Percentiles rank a stretch among this genome's conserved stretches.
Evolutionary conservation across 2,329 filamentous ascomycete species (phyloP).

Genomic region (Colletotrichum caudatum): DNA sequence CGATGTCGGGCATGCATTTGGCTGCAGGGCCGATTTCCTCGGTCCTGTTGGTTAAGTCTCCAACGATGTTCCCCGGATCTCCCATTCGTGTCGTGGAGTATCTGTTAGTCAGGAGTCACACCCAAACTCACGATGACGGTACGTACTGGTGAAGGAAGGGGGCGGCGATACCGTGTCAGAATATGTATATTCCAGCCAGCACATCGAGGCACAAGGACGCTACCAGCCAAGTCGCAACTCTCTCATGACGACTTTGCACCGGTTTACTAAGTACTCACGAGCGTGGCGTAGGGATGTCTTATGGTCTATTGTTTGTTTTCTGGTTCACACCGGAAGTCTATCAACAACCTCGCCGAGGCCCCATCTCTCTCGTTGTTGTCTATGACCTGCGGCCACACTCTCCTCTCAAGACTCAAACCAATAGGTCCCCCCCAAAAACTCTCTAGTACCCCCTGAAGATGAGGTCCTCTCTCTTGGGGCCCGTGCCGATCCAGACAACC

Average conservation of each 20-base stretch:
- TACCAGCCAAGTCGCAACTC: neutral
- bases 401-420: neutral
- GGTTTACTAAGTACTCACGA: neutral
- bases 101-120: neutral
- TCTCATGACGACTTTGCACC: neutral
- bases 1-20: conserved; percentile 1
- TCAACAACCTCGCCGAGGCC: neutral
- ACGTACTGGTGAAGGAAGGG: too few relatives aligned
- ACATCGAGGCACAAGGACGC: neutral
- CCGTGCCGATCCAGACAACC: conserved; percentile 68
- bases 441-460: conserved; percentile 54
- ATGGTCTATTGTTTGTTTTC: conserved; percentile 16
- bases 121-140: neutral
- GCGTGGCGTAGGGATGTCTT: neutral
- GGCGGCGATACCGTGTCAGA: neutral
- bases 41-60: neutral
- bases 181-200: neutral
- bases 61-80: neutral
- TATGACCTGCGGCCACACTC: neutral
- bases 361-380: neutral
- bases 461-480: conserved; percentile 74
- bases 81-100: neutral
- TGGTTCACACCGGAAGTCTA: neutral
- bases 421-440: too few relatives aligned
- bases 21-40: neutral